These are phyloP conservation scores for Cutaneotrichosporon sp. DNA, from an alignment of 1,284 basidiomycete species.

Conservation along the genomic window DNA sequence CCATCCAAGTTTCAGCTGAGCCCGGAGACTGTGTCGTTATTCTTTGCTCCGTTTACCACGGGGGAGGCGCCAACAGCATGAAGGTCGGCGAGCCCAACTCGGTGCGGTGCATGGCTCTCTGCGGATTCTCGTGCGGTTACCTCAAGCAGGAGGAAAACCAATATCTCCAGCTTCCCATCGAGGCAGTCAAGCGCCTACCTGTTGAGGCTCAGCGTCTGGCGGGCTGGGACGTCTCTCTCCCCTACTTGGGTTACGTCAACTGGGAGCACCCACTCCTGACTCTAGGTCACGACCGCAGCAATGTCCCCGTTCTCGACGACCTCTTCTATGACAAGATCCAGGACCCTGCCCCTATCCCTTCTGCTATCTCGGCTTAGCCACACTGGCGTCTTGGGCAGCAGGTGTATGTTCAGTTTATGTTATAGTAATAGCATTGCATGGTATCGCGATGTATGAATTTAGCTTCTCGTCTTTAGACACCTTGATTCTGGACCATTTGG, in stretches of 20 bases:
- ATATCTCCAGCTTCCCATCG: constrained; percentile 18
- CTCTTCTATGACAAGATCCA: constrained; percentile 21
- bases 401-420: too few species aligned
- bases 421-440: too few species aligned
- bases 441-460: neutral
- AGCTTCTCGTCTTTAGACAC: neutral
- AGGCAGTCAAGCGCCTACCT: constrained; percentile 16
- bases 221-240: constrained; percentile 17
- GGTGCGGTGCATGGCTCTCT: constrained; percentile 13
- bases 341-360: neutral
- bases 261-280: constrained; percentile 18
- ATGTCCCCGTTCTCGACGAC: constrained; percentile 16
- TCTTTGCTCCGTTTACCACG: constrained; percentile 20
- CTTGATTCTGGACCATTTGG: too few species aligned
- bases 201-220: constrained; percentile 16
- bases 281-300: constrained; percentile 15
- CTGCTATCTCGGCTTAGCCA: constrained; percentile 2
- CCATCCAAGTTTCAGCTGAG: constrained; percentile 12
- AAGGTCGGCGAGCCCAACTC: constrained; percentile 13
- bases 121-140: constrained; percentile 17
- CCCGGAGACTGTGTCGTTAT: constrained; percentile 21
- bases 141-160: constrained; percentile 23
- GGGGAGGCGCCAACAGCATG: constrained; percentile 14
- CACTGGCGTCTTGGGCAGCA: neutral
- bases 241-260: constrained; percentile 21